Base-by-base conservation (phyloP, 352 stramenopile genomes). In the Pythium plurisporium region DNA sequence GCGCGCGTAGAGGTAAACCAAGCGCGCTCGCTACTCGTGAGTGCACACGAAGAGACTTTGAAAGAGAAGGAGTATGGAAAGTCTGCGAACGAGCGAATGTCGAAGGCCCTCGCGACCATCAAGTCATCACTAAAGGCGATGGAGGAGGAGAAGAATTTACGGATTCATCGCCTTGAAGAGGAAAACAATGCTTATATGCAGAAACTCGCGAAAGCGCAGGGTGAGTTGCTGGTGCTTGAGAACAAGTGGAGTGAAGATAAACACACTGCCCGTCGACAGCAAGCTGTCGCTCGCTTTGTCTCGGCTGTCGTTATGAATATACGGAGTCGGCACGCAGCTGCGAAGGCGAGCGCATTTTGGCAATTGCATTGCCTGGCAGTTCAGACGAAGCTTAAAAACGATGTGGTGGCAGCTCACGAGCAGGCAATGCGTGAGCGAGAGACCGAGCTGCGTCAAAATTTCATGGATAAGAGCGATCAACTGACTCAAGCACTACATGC, bases 61-160 rank as follows among this genome's bases (percentile, higher is more conserved):
- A 87, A 85, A 31, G 79, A 91, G 56, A 77, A 84, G 36, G 50
- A 74, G 20, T 81, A 82, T 23, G 69, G 64, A 0, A 79, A 83
- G 36, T 65, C 27, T 19, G 56, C 72, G 0, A 83, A 75, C 30
- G 76, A 89, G 11, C 68, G 82, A 25, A 82, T 86, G 56, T 76
- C 76, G 0, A 77, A 77, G n/a, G 73, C 80, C 3, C 26, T 93
- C 0, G 19, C 59, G 4, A 72, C 75, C 0, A 80, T 91, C 26
- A 89, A 89, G 42, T 59, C 53, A 6, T 86, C 82, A 0, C 46
- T 91, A 20, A 73, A 81, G 23, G 58, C 64, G 0, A 69, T 89
- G 64, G 82, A 89, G 47, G 66, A 82, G n/a, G 78, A 90, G 29
- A 89, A 89, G 49, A 78, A 73, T 22, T 29, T 62, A 20, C 65